phyloP scores from a whole-genome alignment of 768 basidiomycete genomes.

The Hypsizygus marmoreus region DNA sequence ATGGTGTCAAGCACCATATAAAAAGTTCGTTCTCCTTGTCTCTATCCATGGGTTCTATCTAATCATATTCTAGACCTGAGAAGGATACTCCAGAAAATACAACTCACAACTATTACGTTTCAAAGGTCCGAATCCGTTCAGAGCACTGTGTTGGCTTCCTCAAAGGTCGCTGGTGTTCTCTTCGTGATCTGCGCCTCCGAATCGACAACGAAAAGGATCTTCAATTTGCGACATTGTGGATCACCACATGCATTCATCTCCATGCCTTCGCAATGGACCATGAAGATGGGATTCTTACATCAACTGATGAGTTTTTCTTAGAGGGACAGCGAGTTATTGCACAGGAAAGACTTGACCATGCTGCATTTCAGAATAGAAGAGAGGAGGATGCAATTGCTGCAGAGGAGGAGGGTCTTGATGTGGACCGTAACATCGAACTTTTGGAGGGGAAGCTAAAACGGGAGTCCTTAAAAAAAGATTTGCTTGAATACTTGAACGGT shows the following conservation, averaged over 20 bases:
- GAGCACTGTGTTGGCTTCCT: slow-evolving; percentile 32
- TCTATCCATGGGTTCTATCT: not conserved
- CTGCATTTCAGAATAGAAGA: slow-evolving; percentile 3
- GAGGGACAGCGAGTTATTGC: slow-evolving; percentile 2
- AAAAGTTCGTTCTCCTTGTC: slow-evolving; percentile 15
- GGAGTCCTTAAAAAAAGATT: slow-evolving; percentile 20
- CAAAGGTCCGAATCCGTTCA: slow-evolving; percentile 25
- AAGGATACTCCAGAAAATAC: slow-evolving; percentile 18
- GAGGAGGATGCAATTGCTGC: not conserved
- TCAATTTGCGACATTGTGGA: slow-evolving; percentile 26
- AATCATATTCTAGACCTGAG: slow-evolving; percentile 20
- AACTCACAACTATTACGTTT: slow-evolving; percentile 26
- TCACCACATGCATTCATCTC: slow-evolving; percentile 31
- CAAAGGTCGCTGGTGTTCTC: slow-evolving; percentile 29
- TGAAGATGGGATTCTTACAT: slow-evolving; percentile 9
- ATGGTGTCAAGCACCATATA: slow-evolving; percentile 26
- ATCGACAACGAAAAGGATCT: slow-evolving; percentile 21
- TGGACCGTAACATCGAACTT: slow-evolving; percentile 13
- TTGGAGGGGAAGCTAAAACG: slow-evolving; percentile 20
- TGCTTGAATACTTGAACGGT: slow-evolving; percentile 9
- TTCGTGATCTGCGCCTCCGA: slow-evolving; percentile 22
- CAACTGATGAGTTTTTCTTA: not conserved
- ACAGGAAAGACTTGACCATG: slow-evolving; percentile 9
- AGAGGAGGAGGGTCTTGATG: slow-evolving; percentile 8
- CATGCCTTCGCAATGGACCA: slow-evolving; percentile 30